Conservation (phyloP, 2,329 filamentous ascomycete genomes). For the Aspergillus sp. region DNA sequence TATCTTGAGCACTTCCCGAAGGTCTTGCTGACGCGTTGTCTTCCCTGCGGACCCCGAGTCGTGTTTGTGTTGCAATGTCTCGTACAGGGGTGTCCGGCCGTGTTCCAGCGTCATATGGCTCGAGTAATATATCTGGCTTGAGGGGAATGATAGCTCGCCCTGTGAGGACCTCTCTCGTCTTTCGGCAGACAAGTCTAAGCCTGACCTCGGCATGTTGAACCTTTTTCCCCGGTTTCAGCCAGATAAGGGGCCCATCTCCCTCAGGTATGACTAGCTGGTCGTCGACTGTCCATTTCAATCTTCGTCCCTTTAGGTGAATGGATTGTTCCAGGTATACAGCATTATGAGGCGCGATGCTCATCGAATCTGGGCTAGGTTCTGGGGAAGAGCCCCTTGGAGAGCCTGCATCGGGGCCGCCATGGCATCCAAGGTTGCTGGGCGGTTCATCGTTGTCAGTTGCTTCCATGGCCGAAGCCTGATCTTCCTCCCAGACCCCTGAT, state of each 20-base stretch:
- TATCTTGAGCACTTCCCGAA: not conserved
- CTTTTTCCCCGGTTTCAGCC: slow-evolving; percentile 11
- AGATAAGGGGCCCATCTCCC: slow-evolving; percentile 9
- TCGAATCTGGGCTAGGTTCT: not conserved
- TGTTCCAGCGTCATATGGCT: too few species aligned
- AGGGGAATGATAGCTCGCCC: slow-evolving; percentile 16
- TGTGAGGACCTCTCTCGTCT: slow-evolving; percentile 16
- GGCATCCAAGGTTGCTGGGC: not conserved
- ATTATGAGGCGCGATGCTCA: not conserved
- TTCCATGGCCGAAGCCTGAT: not conserved
- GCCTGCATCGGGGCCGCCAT: not conserved
- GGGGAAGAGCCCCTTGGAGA: not conserved
- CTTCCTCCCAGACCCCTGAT: not conserved
- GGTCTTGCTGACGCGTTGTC: not conserved
- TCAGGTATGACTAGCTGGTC: slow-evolving; percentile 9
- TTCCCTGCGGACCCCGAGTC: not conserved
- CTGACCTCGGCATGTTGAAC: slow-evolving; percentile 14
- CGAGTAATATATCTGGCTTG: not conserved
- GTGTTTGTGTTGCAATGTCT: not conserved
- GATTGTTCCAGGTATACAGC: slow-evolving; percentile 11
- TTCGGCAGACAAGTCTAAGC: slow-evolving; percentile 11
- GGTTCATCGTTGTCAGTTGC: not conserved
- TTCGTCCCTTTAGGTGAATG: slow-evolving; percentile 11
- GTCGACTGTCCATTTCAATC: slow-evolving; percentile 12
- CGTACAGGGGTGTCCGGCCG: not conserved